A percentile compares a stretch with the other conserved stretches of the same genome.
phyloP scores from a whole-genome alignment of 805 yeast species.

The Cyberlindnera japonica region DNA sequence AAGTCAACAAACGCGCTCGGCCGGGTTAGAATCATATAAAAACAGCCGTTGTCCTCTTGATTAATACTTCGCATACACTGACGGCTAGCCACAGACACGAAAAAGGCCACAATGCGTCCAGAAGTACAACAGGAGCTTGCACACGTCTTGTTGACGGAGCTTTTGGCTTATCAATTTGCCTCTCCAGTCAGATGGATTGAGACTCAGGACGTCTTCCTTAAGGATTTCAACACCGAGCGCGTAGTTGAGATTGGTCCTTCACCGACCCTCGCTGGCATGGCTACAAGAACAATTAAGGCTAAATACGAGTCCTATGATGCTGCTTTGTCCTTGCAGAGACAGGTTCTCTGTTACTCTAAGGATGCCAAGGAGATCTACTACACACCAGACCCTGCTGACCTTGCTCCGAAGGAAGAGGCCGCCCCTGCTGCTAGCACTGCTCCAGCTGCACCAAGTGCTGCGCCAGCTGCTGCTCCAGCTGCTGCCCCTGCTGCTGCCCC shows the following conservation, averaged over 20 bases:
- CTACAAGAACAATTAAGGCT: slow-evolving; percentile 92
- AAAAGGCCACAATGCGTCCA: slow-evolving; percentile 48
- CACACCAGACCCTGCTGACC: slow-evolving; percentile 68
- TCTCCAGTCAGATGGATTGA: slow-evolving; percentile 99
- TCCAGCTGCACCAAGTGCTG: slow-evolving; percentile 44
- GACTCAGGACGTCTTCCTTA: slow-evolving; percentile 95
- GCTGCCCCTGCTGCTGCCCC: slow-evolving; percentile 57
- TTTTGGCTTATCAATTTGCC: slow-evolving; percentile 97
- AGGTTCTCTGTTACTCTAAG: slow-evolving; percentile 91
- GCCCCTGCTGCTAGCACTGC: slow-evolving; percentile 29
- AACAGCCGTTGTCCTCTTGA: background rate
- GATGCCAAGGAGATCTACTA: slow-evolving; percentile 96
- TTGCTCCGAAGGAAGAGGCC: slow-evolving; percentile 30
- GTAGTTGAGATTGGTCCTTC: slow-evolving; percentile 99
- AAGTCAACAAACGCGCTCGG: slow-evolving; percentile 5
- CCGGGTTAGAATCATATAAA: background rate
- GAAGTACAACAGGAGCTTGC: slow-evolving; percentile 98
- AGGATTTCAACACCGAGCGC: slow-evolving; percentile 92
- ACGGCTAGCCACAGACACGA: background rate
- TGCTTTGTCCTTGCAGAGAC: slow-evolving; percentile 81
- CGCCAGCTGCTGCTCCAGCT: slow-evolving; percentile 55
- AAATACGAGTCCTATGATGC: slow-evolving; percentile 95
- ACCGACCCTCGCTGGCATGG: slow-evolving; percentile 98
- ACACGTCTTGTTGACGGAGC: slow-evolving; percentile 89
- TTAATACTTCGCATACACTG: background rate